phyloP scores from a whole-genome alignment of 331 rosid species.

The Saraca asoca region DNA sequence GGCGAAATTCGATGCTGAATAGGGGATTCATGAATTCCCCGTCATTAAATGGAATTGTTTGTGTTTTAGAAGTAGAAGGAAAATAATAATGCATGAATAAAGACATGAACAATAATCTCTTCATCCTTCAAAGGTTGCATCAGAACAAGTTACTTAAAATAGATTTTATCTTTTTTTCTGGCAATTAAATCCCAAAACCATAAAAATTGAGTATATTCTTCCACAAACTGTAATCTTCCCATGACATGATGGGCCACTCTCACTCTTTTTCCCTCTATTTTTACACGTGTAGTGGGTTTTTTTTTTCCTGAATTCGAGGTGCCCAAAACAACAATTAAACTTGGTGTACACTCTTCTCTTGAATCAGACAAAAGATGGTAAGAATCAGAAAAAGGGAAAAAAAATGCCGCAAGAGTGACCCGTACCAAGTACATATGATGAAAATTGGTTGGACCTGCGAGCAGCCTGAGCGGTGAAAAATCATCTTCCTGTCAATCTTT shows the following conservation, averaged over 20 bases:
- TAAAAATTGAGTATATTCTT: conserved; percentile 33
- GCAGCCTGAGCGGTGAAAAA: conserved; percentile 43
- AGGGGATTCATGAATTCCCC: conserved; percentile 28
- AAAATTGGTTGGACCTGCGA: conserved; percentile 41
- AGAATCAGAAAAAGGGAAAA: conserved; percentile 8
- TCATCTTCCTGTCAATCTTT: conserved; percentile 40
- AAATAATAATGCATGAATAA: conserved; percentile 44
- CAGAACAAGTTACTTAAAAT: conserved; percentile 20
- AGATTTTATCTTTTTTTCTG: conserved; percentile 7
- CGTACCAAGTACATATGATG: conserved; percentile 41
- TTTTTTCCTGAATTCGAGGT: conserved; percentile 27
- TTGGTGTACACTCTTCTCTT: conserved; percentile 30
- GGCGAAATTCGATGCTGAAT: conserved; percentile 11
- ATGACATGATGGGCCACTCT: neutral
- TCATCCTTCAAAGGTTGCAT: conserved; percentile 33
- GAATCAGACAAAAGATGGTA: conserved; percentile 32
- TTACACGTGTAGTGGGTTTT: conserved; percentile 1
- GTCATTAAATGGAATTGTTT: conserved; percentile 36
- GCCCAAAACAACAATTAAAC: conserved; percentile 35
- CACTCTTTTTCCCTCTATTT: conserved; percentile 24
- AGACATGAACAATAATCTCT: conserved; percentile 27
- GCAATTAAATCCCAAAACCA: conserved; percentile 18
- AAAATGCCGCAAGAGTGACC: conserved; percentile 35
- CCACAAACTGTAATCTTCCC: conserved; percentile 25
- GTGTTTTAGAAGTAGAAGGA: conserved; percentile 15